Evolutionary conservation across 2,329 filamentous ascomycete genomes (phyloP), one percentile per base, ranked within the genome.

Genomic region (Mariannaea sp.): DNA sequence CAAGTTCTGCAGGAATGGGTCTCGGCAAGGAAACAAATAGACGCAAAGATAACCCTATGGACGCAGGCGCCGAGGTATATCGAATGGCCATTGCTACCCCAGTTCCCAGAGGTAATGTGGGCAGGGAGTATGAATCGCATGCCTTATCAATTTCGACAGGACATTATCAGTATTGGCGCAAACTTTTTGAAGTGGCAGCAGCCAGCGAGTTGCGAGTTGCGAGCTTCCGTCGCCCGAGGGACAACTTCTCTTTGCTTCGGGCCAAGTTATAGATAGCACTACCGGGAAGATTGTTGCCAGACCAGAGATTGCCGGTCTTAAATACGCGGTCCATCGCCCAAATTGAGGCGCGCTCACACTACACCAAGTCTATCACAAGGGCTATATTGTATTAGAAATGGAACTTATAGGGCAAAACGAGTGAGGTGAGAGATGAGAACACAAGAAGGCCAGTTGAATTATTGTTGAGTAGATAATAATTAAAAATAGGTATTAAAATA

Each of bases 1-100:
- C 30, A 52, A 6, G 36, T 67, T 1, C 59, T 72, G 1, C 19
- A 55, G 14, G 53, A 68, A 2, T 73, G 69, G 68, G 48, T 39
- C 42, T 29, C 26, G 7, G 26, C 12, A 7, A 29, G 26, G 26
- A 29, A 29, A 29, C 7, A 29, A 29, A 29, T 7, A 29, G 43
- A 60, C 16, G 19, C 49, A 48, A 46, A 51, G 14, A 36, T 59
- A 14, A 45, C 38, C 7, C 41, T 27, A 3, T 49, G 62, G 29
- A 57, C 35, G 17, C 52, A 62, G 2, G 57, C 61, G 0, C 56
- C 56, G 0, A 52, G 65, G 7, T 58, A 46, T 24, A 57, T 69
- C 19, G 44, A 67, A 14, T 69, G 61, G 65, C 66, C 66, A 4
- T 8, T 19, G 1, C 10, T 26, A n/a, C 42, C 42, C 3, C n/a